A percentile compares a stretch with the other conserved stretches of the same genome.
These are phyloP conservation scores for Neurospora sp. DNA, from an alignment of 495 filamentous ascomycete species.

Conservation along the genomic window DNA sequence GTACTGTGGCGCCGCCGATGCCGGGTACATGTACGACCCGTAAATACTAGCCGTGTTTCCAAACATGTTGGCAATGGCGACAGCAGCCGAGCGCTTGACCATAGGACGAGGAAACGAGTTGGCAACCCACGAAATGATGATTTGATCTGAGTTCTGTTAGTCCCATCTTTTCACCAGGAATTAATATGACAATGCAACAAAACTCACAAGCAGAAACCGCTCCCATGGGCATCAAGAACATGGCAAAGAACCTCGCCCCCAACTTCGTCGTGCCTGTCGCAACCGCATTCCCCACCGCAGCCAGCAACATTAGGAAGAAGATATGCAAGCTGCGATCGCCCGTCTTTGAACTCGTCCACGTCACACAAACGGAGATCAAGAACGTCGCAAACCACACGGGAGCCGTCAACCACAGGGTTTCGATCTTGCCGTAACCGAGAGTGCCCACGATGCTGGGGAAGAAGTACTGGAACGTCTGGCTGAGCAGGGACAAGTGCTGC, in stretches of 20 bases:
- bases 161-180: neutral
- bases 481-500: slow-evolving; percentile 31
- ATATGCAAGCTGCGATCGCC: slow-evolving; percentile 35
- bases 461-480: slow-evolving; percentile 38
- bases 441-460: slow-evolving; percentile 46
- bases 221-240: slow-evolving; percentile 40
- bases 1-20: slow-evolving; percentile 40
- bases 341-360: slow-evolving; percentile 27
- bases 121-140: slow-evolving; percentile 43
- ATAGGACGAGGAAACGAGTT: slow-evolving; percentile 43
- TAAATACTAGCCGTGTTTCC: slow-evolving; percentile 46
- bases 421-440: slow-evolving; percentile 38
- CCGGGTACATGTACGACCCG: slow-evolving; percentile 46
- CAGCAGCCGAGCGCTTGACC: slow-evolving; percentile 41
- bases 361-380: slow-evolving; percentile 25
- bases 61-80: slow-evolving; percentile 47
- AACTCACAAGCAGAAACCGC: slow-evolving; percentile 33
- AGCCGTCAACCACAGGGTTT: slow-evolving; percentile 42
- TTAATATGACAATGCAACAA: too few relatives aligned
- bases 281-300: slow-evolving; percentile 41
- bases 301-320: slow-evolving; percentile 33
- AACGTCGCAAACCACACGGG: slow-evolving; percentile 37
- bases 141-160: slow-evolving; percentile 18
- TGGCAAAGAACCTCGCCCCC: slow-evolving; percentile 39
- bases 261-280: slow-evolving; percentile 33